Conservation (phyloP, 2,329 filamentous ascomycete species). For the Fusarium avenaceum region DNA sequence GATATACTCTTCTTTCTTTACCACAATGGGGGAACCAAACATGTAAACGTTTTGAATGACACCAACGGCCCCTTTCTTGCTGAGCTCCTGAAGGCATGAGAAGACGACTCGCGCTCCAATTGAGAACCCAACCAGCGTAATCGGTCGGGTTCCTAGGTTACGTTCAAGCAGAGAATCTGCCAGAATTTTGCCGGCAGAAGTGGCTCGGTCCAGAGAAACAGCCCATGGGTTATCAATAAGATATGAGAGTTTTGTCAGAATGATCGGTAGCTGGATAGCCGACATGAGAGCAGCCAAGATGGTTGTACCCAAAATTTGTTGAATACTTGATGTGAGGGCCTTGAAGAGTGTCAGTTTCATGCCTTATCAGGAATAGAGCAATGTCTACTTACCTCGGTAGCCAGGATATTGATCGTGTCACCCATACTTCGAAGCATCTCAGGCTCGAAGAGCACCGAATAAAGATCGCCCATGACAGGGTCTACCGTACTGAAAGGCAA, state of each 20-base stretch:
- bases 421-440: slow-evolving; percentile 99
- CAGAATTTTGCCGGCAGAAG: slow-evolving; percentile 88
- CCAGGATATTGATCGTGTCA: slow-evolving; percentile 97
- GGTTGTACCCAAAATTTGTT: slow-evolving; percentile 93
- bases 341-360: slow-evolving; percentile 52
- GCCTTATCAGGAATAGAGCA: no score
- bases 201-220: slow-evolving; percentile 93
- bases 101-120: slow-evolving; percentile 93
- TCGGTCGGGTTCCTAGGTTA: slow-evolving; percentile 89
- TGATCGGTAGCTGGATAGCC: slow-evolving; percentile 89
- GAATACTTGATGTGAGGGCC: slow-evolving; percentile 95
- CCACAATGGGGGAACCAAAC: slow-evolving; percentile 92
- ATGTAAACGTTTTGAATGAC: slow-evolving; percentile 95
- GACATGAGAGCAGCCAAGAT: slow-evolving; percentile 92
- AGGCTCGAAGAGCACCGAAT: slow-evolving; percentile 97
- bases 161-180: slow-evolving; percentile 94
- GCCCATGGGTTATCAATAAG: slow-evolving; percentile 99
- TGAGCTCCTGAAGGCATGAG: slow-evolving; percentile 88
- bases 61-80: slow-evolving; percentile 85
- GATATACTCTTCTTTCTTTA: slow-evolving; percentile 90
- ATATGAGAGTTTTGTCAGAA: slow-evolving; percentile 93
- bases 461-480: slow-evolving; percentile 97
- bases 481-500: slow-evolving; percentile 96
- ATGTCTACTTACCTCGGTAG: slow-evolving; percentile 81
- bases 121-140: slow-evolving; percentile 95